Evolutionary conservation across 78 protist species (phyloP), one percentile per base, ranked within the genome.

Genomic region (Dictyostelium citrinum): DNA sequence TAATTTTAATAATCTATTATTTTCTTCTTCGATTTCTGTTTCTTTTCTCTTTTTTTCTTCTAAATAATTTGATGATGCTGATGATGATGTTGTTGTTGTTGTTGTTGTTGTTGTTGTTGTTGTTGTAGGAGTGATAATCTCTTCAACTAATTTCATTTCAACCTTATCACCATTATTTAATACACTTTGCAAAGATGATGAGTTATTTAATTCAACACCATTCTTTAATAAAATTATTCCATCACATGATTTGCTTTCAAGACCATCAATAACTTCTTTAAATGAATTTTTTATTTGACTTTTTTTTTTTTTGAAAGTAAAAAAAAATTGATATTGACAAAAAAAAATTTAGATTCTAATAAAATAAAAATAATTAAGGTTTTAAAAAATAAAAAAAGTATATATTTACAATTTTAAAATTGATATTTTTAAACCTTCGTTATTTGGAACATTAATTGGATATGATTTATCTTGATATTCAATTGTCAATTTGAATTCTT

Each of bases 391-490:
- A 49, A 49, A 49, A 45, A 45, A 10, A 45, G 16, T 45, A 45
- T 10, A 45, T 12, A 45, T 49, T 39, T 85, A 61, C 78, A 22
- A 43, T 16, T 49, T 67, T 29, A 88, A 68, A 88, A 43, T 78
- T 6, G 11, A 29, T 5, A 88, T 46, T 33, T 61, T 76, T 41
- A 88, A 49, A 49, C 93, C 93, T 33, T 72, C 80, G 49, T 88
- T 88, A n/a, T 88, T 88, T 88, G 93, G 93, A 9, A 88, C 27
- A 10, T 14, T 11, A 29, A 88, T 55, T 2, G 2, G n/a, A 67
- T 78, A 79, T 79, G 51, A 49, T 31, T 77, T 88, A n/a, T 51
- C 74, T 10, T 45, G 8, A 49, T 67, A 68, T 11, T 27, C 1
- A 22, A 88, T 24, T 14, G 29, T 17, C 9, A 78, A 39, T 68